Evolutionary conservation across 2,329 filamentous ascomycete species (phyloP).

Genomic region (Zopfia rhizophila): DNA sequence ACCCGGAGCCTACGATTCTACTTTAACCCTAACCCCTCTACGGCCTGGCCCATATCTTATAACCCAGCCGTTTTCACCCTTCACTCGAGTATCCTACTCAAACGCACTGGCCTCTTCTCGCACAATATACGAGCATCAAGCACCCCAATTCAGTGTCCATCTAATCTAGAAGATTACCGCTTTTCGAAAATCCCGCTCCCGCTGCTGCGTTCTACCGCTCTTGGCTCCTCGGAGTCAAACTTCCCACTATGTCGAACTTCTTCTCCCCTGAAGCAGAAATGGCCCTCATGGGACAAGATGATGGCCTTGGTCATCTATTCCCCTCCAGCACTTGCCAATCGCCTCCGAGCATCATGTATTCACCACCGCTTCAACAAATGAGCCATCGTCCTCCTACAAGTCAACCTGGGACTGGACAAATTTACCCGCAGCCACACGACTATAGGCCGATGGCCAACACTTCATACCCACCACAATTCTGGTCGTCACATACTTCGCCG

Average conservation of each 20-base stretch:
- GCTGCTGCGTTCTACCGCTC: conserved; percentile 4
- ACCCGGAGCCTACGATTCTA: conserved; percentile 44
- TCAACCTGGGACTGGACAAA: conserved; percentile 34
- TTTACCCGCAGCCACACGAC: conserved; percentile 42
- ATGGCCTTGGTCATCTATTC: conserved; percentile 46
- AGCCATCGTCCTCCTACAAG: conserved; percentile 34
- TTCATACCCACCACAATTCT: conserved; percentile 47
- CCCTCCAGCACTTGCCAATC: conserved; percentile 50
- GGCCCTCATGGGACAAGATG: conserved; percentile 47
- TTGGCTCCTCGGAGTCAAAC: conserved; percentile 9
- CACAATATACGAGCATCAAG: conserved; percentile 40
- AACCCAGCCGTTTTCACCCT: conserved; percentile 41
- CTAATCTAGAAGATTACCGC: conserved; percentile 15
- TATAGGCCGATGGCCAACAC: conserved; percentile 43
- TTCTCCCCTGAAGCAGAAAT: conserved; percentile 50
- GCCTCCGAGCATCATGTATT: conserved; percentile 51
- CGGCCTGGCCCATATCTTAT: conserved; percentile 40
- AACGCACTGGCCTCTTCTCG: conserved; percentile 42
- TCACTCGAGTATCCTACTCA: conserved; percentile 35
- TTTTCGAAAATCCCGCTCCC: conserved; percentile 22
- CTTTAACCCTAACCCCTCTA: conserved; percentile 36
- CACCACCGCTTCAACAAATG: conserved; percentile 47
- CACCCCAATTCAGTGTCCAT: conserved; percentile 29
- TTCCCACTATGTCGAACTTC: conserved; percentile 41
- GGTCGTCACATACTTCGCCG: conserved; percentile 42